Conservation (phyloP, 2,329 filamentous ascomycete species). For the Helotiales sp. region DNA sequence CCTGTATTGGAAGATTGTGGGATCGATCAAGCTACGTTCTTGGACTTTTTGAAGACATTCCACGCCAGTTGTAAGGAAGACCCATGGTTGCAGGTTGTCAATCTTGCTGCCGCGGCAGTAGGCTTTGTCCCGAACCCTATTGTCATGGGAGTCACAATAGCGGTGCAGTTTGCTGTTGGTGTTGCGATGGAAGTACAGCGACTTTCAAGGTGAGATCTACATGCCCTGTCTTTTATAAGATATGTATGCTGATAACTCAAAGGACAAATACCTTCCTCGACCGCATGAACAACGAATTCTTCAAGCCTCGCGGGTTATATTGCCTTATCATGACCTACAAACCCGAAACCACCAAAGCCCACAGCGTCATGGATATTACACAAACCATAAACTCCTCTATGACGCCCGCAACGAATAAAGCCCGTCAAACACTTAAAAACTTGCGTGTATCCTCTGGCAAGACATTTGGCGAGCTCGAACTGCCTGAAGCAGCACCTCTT, state of each 20-base stretch:
- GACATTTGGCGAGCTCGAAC: constrained; percentile 39
- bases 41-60: constrained; percentile 49
- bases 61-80: constrained; percentile 43
- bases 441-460: constrained; percentile 38
- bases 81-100: constrained; percentile 42
- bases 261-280: constrained; percentile 53
- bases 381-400: constrained; percentile 39
- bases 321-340: constrained; percentile 56
- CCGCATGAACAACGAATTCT: constrained; percentile 55
- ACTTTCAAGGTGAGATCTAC: constrained; percentile 19
- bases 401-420: constrained; percentile 24
- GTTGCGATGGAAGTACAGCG: constrained; percentile 39
- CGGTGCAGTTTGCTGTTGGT: constrained; percentile 43
- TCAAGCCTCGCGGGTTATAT: constrained; percentile 56
- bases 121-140: constrained; percentile 42
- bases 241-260: constrained; percentile 7
- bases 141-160: constrained; percentile 44
- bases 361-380: constrained; percentile 36
- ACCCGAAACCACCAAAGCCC: constrained; percentile 35
- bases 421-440: constrained; percentile 33
- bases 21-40: constrained; percentile 49
- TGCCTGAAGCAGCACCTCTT: constrained; percentile 41
- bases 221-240: not conserved
- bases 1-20: constrained; percentile 46
- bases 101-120: constrained; percentile 41